Conservation (phyloP, 331 rosid species). For the Rhamnella rubrinervis region DNA sequence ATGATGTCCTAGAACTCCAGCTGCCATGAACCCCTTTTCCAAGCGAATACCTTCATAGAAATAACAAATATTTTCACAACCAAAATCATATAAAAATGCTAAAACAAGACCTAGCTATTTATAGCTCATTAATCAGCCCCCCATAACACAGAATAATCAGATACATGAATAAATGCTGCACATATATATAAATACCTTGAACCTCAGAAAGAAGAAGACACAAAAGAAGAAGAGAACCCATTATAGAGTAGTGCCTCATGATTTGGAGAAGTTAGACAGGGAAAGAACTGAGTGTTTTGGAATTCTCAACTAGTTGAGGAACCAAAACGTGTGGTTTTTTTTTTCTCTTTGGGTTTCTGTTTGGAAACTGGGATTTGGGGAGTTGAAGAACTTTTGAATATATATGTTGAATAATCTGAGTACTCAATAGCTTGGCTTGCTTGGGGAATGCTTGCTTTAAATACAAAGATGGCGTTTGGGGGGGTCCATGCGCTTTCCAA, state of each 20-base stretch:
- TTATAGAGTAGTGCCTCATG: constrained; percentile 18
- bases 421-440: not conserved
- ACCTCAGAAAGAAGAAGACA: constrained; percentile 40
- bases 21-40: constrained; percentile 35
- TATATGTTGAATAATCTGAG: constrained; percentile 8
- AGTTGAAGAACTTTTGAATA: constrained; percentile 10
- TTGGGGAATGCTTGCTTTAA: constrained; percentile 22
- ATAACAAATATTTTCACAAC: not conserved
- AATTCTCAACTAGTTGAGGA: not conserved
- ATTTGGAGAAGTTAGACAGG: constrained; percentile 29
- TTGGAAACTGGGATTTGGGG: not conserved
- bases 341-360: constrained; percentile 1
- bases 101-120: constrained; percentile 1
- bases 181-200: constrained; percentile 37
- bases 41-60: constrained; percentile 54
- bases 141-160: no score
- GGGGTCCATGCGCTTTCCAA: constrained; percentile 30
- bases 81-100: not conserved
- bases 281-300: constrained; percentile 1
- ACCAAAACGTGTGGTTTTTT: not conserved
- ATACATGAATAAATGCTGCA: no score
- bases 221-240: constrained; percentile 47
- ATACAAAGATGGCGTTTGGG: not conserved
- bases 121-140: no score
- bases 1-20: constrained; percentile 20